Evolutionary conservation across 2,329 filamentous ascomycete genomes (phyloP), one percentile per base, ranked within the genome.

Genomic region (Aspergillus ibericus): DNA sequence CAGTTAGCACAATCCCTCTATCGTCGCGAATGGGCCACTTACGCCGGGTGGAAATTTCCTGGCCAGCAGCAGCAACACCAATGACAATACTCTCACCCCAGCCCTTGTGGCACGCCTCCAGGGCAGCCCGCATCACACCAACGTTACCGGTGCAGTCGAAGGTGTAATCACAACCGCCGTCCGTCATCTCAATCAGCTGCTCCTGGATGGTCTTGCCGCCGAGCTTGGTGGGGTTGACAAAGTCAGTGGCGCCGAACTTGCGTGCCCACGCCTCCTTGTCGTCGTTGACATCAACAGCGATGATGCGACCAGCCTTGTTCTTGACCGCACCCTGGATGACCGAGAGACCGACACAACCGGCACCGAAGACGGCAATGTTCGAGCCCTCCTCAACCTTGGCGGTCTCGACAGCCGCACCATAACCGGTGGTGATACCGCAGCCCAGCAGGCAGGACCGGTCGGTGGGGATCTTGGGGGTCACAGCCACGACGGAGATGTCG

Each of bases 81-180:
- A 99, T 99, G 77, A 99, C 87, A 78, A 99, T 96, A 75, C 90
- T 96, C 84, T 97, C 87, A 71, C 95, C 95, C 95, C 95, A 99
- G 50, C 95, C 95, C 86, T 99, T 99, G 84, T 99, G 95, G 83
- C 93, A 98, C 50, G 95, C 93, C 82, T 99, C 93, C 60, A 99
- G 87, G 40, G 95, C 95, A 54, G 91, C 90, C 63, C 95, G 86
- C 95, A 96, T 99, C 56, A 99, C 95, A 68, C 88, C 86, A 54
- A 98, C 93, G 72, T 98, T 98, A 60, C 95, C 95, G 6, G 95
- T 99, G 84, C 95, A 98, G 82, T 99, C 95, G 75, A 99, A 99
- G 51, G 95, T 99, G 83, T 97, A 98, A 82, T 99, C 95, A 76
- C 92, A 96, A 53, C 95, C 95, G 66, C 95, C 95, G 71, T 98